phyloP scores from a whole-genome alignment of 345 rosid genomes.

The Toxicodendron radicans region DNA sequence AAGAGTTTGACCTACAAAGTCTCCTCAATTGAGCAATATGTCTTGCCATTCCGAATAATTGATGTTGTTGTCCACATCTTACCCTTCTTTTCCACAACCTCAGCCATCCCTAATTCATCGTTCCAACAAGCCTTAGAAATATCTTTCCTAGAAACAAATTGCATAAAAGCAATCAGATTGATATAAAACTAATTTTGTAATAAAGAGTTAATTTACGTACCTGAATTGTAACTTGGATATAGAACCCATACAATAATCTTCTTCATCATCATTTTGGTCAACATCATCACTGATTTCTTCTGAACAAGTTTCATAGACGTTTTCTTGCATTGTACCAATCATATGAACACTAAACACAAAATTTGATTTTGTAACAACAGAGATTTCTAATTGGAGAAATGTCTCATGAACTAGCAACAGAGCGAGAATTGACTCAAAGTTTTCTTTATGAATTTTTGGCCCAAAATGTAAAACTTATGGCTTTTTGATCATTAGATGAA shows the following conservation, averaged over 20 bases:
- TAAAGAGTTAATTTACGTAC: slow-evolving; percentile 1
- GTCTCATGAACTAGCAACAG: too few species aligned
- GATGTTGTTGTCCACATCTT: slow-evolving; percentile 85
- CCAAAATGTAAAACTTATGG: too few species aligned
- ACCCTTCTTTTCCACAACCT: slow-evolving; percentile 71
- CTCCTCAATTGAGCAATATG: slow-evolving; percentile 69
- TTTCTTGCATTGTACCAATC: not conserved
- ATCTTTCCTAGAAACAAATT: slow-evolving; percentile 39
- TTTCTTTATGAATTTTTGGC: too few species aligned
- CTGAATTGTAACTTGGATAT: slow-evolving; percentile 28
- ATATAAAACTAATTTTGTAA: too few species aligned
- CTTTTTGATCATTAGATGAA: too few species aligned
- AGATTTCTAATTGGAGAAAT: not conserved
- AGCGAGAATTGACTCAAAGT: too few species aligned
- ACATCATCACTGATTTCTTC: slow-evolving; percentile 13
- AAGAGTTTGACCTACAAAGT: slow-evolving; percentile 54
- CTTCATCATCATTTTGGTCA: slow-evolving; percentile 23
- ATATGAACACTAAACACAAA: not conserved
- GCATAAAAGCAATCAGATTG: slow-evolving; percentile 1
- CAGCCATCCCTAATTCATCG: slow-evolving; percentile 52
- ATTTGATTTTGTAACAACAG: not conserved
- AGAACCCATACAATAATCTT: slow-evolving; percentile 15
- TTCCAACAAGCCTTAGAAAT: slow-evolving; percentile 74
- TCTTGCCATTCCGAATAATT: slow-evolving; percentile 51
- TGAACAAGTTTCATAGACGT: not conserved